These are phyloP conservation scores for Neurospora sublineolata DNA, from an alignment of 495 filamentous ascomycete genomes.

Conservation along the genomic window DNA sequence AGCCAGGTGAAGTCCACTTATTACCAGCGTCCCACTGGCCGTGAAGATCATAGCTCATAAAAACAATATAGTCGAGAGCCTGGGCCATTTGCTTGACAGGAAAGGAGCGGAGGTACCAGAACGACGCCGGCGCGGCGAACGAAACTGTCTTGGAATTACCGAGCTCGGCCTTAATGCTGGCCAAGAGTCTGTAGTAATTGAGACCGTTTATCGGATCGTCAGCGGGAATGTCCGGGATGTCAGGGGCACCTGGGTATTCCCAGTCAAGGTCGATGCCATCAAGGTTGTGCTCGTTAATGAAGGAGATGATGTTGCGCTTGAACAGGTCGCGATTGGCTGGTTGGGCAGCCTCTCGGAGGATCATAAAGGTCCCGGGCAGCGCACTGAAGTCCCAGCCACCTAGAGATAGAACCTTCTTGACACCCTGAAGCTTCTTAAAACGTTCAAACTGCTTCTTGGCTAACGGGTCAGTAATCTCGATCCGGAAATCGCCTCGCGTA, in stretches of 20 bases:
- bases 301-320: conserved; percentile 11
- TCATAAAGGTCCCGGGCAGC: conserved; percentile 9
- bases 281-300: conserved; percentile 16
- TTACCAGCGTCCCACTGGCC: too few relatives aligned
- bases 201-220: conserved; percentile 5
- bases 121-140: conserved; percentile 14
- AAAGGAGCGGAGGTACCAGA: conserved; percentile 3
- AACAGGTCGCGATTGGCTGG: conserved; percentile 13
- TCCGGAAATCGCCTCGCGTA: background rate
- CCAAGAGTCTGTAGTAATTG: conserved; percentile 10
- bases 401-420: conserved; percentile 20
- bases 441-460: conserved; percentile 5
- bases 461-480: conserved; percentile 3
- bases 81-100: conserved; percentile 11
- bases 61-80: conserved; percentile 17
- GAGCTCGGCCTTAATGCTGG: background rate
- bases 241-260: conserved; percentile 27
- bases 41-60: conserved; percentile 17
- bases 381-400: conserved; percentile 22
- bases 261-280: conserved; percentile 24
- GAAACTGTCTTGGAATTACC: conserved; percentile 10
- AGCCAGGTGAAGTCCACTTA: background rate
- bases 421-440: conserved; percentile 7
- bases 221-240: conserved; percentile 13
- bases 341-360: conserved; percentile 15